Conservation (phyloP, 441 rosid genomes). For the Oxalis stricta region DNA sequence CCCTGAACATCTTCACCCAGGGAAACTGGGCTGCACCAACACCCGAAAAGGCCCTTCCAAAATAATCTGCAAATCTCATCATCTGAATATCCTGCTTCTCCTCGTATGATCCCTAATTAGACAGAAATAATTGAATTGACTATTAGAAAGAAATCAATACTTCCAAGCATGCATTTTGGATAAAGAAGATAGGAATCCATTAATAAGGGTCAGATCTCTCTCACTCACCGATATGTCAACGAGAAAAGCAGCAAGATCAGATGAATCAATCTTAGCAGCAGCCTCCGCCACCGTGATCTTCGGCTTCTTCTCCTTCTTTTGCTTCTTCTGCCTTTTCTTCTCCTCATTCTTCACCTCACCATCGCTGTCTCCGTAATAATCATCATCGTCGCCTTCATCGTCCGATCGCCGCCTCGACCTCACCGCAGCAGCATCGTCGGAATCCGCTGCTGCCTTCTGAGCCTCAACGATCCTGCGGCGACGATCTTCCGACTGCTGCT, state of each 20-base stretch:
- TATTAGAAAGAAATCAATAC: background rate
- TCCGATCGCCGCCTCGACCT: slow-evolving; percentile 48
- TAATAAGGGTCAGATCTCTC: background rate
- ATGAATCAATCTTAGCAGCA: slow-evolving; percentile 56
- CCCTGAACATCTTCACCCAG: slow-evolving; percentile 72
- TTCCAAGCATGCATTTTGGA: slow-evolving; percentile 1
- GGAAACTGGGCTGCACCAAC: slow-evolving; percentile 71
- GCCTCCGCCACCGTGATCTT: slow-evolving; percentile 69
- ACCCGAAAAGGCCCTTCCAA: slow-evolving; percentile 55
- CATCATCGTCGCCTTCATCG: slow-evolving; percentile 25
- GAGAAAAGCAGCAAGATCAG: slow-evolving; percentile 54
- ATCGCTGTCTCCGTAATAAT: slow-evolving; percentile 36
- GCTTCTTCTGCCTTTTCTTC: slow-evolving; percentile 40
- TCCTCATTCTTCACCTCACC: slow-evolving; percentile 25
- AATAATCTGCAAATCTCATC: slow-evolving; percentile 79
- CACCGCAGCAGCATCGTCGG: slow-evolving; percentile 5
- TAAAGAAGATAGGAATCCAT: too few relatives aligned
- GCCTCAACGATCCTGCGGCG: slow-evolving; percentile 36
- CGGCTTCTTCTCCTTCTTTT: slow-evolving; percentile 79
- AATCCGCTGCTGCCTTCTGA: slow-evolving; percentile 18
- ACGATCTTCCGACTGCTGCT: slow-evolving; percentile 52
- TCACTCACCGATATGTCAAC: slow-evolving; percentile 39
- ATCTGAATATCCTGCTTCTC: slow-evolving; percentile 72
- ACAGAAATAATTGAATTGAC: background rate
- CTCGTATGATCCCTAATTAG: slow-evolving; percentile 44